Evolutionary conservation across 2,329 filamentous ascomycete genomes (phyloP).

Genomic region (Graphilbum fragrans): DNA sequence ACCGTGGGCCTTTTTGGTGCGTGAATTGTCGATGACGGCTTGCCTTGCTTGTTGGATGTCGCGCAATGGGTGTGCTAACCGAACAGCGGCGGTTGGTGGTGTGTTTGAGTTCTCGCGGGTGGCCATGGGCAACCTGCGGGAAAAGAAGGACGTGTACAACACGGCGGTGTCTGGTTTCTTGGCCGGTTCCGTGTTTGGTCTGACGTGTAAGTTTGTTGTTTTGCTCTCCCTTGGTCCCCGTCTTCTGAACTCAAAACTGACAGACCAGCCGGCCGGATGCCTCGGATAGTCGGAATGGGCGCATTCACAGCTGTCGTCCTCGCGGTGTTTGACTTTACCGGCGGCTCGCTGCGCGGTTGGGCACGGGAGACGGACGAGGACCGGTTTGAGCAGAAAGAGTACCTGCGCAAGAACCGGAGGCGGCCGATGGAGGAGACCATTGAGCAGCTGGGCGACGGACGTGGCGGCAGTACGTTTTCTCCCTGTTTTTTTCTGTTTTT

Average conservation of each 20-base stretch:
- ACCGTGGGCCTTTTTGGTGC: slow-evolving; percentile 58
- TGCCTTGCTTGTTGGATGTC: not conserved
- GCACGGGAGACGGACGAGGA: slow-evolving; percentile 41
- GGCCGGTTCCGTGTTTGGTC: slow-evolving; percentile 58
- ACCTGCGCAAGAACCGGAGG: slow-evolving; percentile 60
- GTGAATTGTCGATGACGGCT: not conserved
- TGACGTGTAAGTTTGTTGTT: slow-evolving; percentile 47
- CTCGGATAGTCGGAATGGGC: slow-evolving; percentile 59
- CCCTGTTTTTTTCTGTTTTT: not conserved
- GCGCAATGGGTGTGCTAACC: slow-evolving; percentile 1
- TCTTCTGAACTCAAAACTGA: not conserved
- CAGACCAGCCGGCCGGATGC: slow-evolving; percentile 47
- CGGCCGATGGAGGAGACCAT: slow-evolving; percentile 69
- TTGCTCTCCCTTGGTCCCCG: not conserved
- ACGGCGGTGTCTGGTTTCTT: slow-evolving; percentile 64
- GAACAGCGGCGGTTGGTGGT: slow-evolving; percentile 56
- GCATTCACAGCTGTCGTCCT: slow-evolving; percentile 41
- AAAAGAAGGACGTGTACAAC: slow-evolving; percentile 73
- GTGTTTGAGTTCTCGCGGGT: slow-evolving; percentile 67
- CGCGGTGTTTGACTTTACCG: slow-evolving; percentile 56
- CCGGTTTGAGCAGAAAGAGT: slow-evolving; percentile 67
- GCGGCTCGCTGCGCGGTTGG: slow-evolving; percentile 41
- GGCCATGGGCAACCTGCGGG: slow-evolving; percentile 71
- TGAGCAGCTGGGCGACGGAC: slow-evolving; percentile 70
- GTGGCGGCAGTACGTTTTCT: slow-evolving; percentile 40